Evolutionary conservation across 768 basidiomycete species (phyloP).

Genomic region (Rossbeevera mucosa): DNA sequence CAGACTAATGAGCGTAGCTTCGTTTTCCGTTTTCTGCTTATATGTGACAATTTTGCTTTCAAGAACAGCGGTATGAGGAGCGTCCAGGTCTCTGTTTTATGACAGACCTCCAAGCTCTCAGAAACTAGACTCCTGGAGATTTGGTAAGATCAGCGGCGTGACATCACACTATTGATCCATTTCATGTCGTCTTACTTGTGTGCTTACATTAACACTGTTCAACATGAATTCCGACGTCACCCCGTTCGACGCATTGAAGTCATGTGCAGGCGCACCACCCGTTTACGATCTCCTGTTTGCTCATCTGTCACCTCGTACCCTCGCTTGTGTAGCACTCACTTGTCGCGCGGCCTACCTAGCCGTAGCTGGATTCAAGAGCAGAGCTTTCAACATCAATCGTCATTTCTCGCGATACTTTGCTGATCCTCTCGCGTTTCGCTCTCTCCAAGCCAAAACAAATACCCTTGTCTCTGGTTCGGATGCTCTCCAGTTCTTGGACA

Average conservation of each 20-base stretch:
- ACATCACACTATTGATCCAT: too few species aligned
- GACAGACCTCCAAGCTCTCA: too few species aligned
- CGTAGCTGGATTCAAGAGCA: slow-evolving; percentile 17
- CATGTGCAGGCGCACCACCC: slow-evolving; percentile 17
- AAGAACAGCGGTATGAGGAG: too few species aligned
- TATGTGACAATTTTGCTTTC: too few species aligned
- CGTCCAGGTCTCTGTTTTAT: too few species aligned
- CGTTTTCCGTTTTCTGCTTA: too few species aligned
- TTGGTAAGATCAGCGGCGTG: background rate
- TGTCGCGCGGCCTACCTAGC: slow-evolving; percentile 17
- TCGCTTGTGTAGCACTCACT: slow-evolving; percentile 20
- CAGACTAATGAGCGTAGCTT: too few species aligned
- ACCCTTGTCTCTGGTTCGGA: slow-evolving; percentile 50
- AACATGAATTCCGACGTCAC: background rate
- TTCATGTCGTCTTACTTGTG: too few species aligned
- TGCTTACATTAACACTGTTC: background rate
- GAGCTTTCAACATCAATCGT: slow-evolving; percentile 34
- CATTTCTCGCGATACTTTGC: slow-evolving; percentile 37
- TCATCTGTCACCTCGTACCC: slow-evolving; percentile 21
- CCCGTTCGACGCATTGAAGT: background rate
- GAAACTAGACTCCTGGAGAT: background rate
- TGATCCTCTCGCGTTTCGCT: slow-evolving; percentile 38
- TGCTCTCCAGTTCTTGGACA: slow-evolving; percentile 50
- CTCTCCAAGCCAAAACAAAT: slow-evolving; percentile 39
- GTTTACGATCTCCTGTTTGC: slow-evolving; percentile 21